Conservation (phyloP, 1,284 basidiomycete species). For the Melanopsichium pennsylvanicum region DNA sequence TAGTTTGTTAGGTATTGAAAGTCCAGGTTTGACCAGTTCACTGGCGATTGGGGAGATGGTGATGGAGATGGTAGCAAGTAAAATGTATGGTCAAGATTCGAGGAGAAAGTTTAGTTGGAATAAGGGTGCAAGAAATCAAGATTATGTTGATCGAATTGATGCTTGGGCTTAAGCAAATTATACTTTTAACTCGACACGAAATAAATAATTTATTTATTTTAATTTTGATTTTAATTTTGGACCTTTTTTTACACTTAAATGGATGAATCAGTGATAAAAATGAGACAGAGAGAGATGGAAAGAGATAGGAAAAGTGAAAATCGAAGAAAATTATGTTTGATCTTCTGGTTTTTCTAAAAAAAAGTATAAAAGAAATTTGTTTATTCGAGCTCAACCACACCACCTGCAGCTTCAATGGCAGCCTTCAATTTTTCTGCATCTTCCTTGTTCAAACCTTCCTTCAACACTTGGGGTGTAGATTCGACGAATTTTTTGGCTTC, state of each 20-base stretch:
- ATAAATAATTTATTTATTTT: too few species aligned
- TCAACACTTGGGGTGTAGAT: constrained; percentile 88
- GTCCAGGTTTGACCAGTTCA: constrained; percentile 69
- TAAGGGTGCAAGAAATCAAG: constrained; percentile 55
- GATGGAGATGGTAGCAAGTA: constrained; percentile 65
- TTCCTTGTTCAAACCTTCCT: constrained; percentile 95
- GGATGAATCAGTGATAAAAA: too few species aligned
- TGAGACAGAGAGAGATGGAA: too few species aligned
- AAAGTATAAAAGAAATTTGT: background rate
- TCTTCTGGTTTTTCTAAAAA: background rate
- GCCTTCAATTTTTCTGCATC: constrained; percentile 96
- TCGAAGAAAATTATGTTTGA: too few species aligned
- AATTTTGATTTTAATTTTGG: too few species aligned
- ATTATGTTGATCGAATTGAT: constrained; percentile 42
- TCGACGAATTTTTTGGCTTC: constrained; percentile 99
- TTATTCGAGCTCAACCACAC: constrained; percentile 74
- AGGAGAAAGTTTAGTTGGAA: constrained; percentile 1
- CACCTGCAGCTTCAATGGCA: constrained; percentile 87
- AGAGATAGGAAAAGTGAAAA: too few species aligned
- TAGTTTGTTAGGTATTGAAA: constrained; percentile 71
- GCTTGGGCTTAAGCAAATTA: constrained; percentile 44
- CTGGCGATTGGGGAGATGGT: constrained; percentile 70
- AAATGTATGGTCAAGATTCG: constrained; percentile 65
- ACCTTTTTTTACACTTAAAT: too few species aligned
- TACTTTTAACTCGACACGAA: too few species aligned